Evolutionary conservation across 768 basidiomycete genomes (phyloP).

Genomic region (Leucocoprinus leucothites): DNA sequence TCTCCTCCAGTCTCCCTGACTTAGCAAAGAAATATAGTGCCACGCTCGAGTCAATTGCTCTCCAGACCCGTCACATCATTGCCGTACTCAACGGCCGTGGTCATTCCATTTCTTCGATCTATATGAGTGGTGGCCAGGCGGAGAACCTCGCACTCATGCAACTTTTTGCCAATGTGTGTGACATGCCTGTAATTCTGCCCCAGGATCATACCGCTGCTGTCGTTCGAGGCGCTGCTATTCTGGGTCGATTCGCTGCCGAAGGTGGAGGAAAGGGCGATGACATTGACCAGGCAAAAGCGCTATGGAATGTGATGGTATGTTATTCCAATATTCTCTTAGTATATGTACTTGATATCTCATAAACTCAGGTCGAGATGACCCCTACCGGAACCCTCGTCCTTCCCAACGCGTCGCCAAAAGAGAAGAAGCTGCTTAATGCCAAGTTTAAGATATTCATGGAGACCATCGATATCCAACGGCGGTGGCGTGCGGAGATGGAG

Average conservation of each 20-base stretch:
- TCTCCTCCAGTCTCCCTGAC: conserved; percentile 60
- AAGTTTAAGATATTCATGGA: conserved; percentile 96
- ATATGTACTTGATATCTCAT: background rate
- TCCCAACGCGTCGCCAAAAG: conserved; percentile 58
- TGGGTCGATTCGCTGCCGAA: conserved; percentile 83
- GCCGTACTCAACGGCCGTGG: conserved; percentile 85
- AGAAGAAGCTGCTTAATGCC: conserved; percentile 76
- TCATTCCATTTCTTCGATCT: conserved; percentile 79
- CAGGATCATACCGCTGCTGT: conserved; percentile 75
- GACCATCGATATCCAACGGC: conserved; percentile 81
- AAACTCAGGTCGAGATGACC: conserved; percentile 85
- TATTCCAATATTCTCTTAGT: background rate
- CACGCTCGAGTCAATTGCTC: conserved; percentile 88
- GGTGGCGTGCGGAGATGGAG: conserved; percentile 82
- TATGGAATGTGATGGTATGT: conserved; percentile 92
- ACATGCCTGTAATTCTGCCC: conserved; percentile 81
- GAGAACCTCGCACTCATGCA: conserved; percentile 88
- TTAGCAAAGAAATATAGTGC: conserved; percentile 89
- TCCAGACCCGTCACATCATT: conserved; percentile 93
- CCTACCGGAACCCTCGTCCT: conserved; percentile 69
- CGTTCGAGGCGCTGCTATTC: conserved; percentile 90
- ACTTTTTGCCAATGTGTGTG: conserved; percentile 83
- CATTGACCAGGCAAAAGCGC: conserved; percentile 47
- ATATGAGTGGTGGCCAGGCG: conserved; percentile 92
- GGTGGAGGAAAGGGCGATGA: conserved; percentile 26